Evolutionary conservation across 192 early-diverging fungal genomes (phyloP).

Genomic region (Entomortierella lignicola): DNA sequence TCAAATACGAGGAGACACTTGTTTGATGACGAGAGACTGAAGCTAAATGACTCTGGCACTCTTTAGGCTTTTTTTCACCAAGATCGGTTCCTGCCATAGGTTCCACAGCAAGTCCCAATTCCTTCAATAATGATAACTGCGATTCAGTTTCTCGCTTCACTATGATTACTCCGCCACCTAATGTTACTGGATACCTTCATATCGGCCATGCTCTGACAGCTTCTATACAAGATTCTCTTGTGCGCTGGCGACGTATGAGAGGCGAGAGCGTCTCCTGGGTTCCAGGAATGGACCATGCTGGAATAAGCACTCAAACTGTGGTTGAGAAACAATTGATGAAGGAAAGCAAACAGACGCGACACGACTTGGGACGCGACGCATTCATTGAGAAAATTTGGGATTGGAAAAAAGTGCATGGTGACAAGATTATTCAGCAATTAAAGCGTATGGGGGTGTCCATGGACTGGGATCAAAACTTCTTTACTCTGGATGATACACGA

Average conservation of each 20-base stretch:
- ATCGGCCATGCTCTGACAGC: constrained; percentile 93
- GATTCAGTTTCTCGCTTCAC: constrained; percentile 68
- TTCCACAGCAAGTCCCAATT: constrained; percentile 38
- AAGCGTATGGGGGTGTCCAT: constrained; percentile 85
- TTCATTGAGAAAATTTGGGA: constrained; percentile 90
- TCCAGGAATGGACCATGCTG: constrained; percentile 98
- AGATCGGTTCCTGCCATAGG: constrained; percentile 20
- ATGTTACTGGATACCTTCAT: constrained; percentile 96
- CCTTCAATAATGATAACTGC: constrained; percentile 56
- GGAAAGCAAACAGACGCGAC: constrained; percentile 74
- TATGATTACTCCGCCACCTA: constrained; percentile 96
- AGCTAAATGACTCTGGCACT: too few relatives aligned
- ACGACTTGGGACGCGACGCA: constrained; percentile 86
- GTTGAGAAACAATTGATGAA: constrained; percentile 92
- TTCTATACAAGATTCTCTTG: constrained; percentile 85
- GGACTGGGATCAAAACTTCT: constrained; percentile 87
- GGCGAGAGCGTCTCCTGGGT: constrained; percentile 92
- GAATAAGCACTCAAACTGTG: constrained; percentile 96
- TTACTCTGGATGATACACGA: constrained; percentile 90
- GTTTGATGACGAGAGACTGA: not conserved
- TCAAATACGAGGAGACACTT: not conserved
- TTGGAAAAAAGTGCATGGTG: constrained; percentile 85
- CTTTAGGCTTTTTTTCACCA: constrained; percentile 40
- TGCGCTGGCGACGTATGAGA: constrained; percentile 88
- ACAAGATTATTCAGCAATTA: constrained; percentile 87